Evolutionary conservation across 129 eudicot genomes (phyloP).

Genomic region (Artemisia argyi): DNA sequence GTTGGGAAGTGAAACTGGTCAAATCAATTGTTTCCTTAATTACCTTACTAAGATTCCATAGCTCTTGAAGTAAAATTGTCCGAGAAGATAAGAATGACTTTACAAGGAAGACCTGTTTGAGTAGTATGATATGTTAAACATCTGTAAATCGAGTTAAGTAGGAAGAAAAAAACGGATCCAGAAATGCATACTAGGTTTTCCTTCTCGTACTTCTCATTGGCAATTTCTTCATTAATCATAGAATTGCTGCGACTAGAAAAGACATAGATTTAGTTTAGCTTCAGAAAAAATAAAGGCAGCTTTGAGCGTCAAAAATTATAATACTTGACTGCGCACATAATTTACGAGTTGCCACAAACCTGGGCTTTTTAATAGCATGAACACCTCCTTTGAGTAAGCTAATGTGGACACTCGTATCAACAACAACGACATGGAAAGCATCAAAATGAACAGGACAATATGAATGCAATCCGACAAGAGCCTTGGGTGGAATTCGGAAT

Average conservation of each 20-base stretch:
- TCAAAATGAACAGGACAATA: conserved; percentile 98
- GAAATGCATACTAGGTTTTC: conserved; percentile 61
- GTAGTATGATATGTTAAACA: conserved; percentile 11
- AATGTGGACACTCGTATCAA: conserved; percentile 75
- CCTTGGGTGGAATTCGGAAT: conserved; percentile 89
- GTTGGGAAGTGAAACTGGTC: conserved; percentile 54
- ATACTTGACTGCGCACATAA: conserved; percentile 21
- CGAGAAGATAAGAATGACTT: conserved; percentile 72
- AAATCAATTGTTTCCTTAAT: conserved; percentile 61
- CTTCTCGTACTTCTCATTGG: conserved; percentile 39
- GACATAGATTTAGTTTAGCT: conserved; percentile 6
- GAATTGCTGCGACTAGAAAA: conserved; percentile 50
- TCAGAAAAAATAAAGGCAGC: conserved; percentile 1
- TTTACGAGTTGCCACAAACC: conserved; percentile 51
- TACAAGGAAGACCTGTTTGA: conserved; percentile 59
- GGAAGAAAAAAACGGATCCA: conserved; percentile 14
- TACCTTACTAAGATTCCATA: conserved; percentile 67
- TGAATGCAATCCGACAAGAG: conserved; percentile 94
- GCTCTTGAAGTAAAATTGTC: conserved; percentile 72
- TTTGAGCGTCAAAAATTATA: conserved; percentile 7
- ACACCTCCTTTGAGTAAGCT: conserved; percentile 72
- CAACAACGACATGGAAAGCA: conserved; percentile 90
- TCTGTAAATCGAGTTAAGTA: neutral
- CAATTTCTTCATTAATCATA: conserved; percentile 36
- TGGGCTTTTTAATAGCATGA: conserved; percentile 55